These are phyloP conservation scores for Coemansia sp. DNA, from an alignment of 371 early-diverging fungal genomes.

Conservation along the genomic window DNA sequence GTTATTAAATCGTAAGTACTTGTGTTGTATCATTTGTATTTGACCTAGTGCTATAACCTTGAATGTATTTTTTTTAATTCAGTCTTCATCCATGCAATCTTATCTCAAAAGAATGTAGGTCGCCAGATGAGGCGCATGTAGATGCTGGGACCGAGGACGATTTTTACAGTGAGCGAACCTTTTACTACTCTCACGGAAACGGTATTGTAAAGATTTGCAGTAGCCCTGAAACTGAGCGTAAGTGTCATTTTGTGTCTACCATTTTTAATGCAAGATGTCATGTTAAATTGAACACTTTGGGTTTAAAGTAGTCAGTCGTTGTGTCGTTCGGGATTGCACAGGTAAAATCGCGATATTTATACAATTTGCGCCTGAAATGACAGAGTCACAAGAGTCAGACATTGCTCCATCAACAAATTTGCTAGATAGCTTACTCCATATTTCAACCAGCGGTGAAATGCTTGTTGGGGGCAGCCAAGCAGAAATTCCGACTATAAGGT, in stretches of 20 bases:
- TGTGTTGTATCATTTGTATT: neutral
- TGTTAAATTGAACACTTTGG: neutral
- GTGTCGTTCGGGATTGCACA: conserved; percentile 19
- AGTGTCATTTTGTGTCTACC: neutral
- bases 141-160: conserved; percentile 10
- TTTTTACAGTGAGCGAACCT: conserved; percentile 15
- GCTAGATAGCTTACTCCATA: neutral
- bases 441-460: neutral
- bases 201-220: conserved; percentile 26
- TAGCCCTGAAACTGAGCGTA: conserved; percentile 22
- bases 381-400: neutral
- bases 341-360: conserved; percentile 10
- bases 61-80: neutral
- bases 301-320: conserved; percentile 15
- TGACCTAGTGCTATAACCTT: neutral
- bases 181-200: conserved; percentile 38
- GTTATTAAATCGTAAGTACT: neutral
- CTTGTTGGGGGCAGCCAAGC: neutral
- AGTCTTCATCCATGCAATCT: neutral
- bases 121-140: conserved; percentile 9
- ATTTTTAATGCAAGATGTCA: neutral
- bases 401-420: neutral
- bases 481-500: conserved; percentile 1
- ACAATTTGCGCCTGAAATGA: conserved; percentile 26
- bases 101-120: conserved; percentile 8